Evolutionary conservation across 2,329 filamentous ascomycete species (phyloP), one percentile per base, ranked within the genome.

Genomic region (Penicillium nordicum): DNA sequence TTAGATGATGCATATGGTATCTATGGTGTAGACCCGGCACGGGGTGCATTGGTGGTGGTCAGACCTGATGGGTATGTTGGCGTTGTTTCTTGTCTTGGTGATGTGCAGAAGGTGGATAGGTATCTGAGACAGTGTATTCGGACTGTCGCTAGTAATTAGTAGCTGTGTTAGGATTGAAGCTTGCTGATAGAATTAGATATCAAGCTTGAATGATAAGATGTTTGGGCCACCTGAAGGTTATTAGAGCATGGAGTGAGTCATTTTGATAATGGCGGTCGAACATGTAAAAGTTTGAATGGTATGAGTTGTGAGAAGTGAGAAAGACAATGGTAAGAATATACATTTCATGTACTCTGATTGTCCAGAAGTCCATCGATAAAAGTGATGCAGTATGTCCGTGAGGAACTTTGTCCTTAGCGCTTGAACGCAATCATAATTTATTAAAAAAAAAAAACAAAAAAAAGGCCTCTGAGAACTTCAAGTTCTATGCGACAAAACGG

Each of bases 31-130:
- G 55, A 68, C 47, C 48, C 60, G 3, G 48, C 55, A 3, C 41
- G 63, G 23, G 73, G 73, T 9, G 71, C 67, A 11, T 38, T 74
- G 44, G 65, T 67, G n/a, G 68, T 72, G 10, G 57, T 76, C 2
- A 64, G 74, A 34, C 74, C 74, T 0, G 74, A 76, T 63, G 73
- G 73, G 14, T 74, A 73, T 60, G 59, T 74, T 47, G 72, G 72
- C 8, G 16, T 57, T 9, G 25, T 58, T 44, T 25, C 43, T 27
- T 50, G 25, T 42, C 47, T 42, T 25, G 9, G 18, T 42, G 47
- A 50, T 16, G 25, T 50, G 36, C 18, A 41, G 10, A 29, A 18
- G 25, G 18, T 41, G 12, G 27, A 21, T n/a, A 18, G 12, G 10
- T 50, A 50, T 50, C 14, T 32, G 12, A 42, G 25, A 12, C 36